Evolutionary conservation across 495 filamentous ascomycete species (phyloP), one percentile per base, ranked within the genome.

Genomic region (Rhypophila decipiens): DNA sequence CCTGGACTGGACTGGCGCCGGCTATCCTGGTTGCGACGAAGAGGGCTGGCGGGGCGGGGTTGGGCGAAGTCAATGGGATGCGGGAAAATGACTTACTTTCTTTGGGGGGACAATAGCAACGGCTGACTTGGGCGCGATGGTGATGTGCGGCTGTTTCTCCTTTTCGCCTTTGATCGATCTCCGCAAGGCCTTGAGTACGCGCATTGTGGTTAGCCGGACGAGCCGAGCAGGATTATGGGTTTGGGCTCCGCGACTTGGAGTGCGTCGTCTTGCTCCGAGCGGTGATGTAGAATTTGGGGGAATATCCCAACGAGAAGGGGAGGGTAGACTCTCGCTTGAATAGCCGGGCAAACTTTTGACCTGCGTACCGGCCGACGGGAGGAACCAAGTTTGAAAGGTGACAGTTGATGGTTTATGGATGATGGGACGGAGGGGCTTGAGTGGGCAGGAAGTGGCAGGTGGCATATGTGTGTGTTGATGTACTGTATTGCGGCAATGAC

Each of bases 41-140:
- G 27, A 31, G 13, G 27, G 7, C 27, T 31, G 7, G 13, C 27
- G 7, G 13, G 19, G 33, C 5, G 22, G 20, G 22, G 39, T 42
- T 42, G 39, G 18, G 39, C 4, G 4, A 12, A 13, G 4, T 12
- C 4, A n/a, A 11, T 24, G n/a, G 7, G n/a, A 22, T 8, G 15
- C 9, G 39, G 10, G 20, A 10, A 42, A 24, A 23, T 40, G 20
- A 70, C 77, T 61, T 66, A 98, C 93, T 82, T 95, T 96, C 69
- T 96, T 97, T 0, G 93, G 93, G 52, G 93, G 90, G 24, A 91
- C 78, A 62, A 98, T 98, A 9, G 93, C 90, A 49, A 95, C 78
- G n/a, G 90, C 88, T 35, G 88, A 84, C 62, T 98, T 98, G 46
- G 88, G 87, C 1, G 90, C 85, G 40, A 96, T 89, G 37, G 87